Evolutionary conservation across 371 early-diverging fungal species (phyloP).

Genomic region (Choanephora cucurbitarum): DNA sequence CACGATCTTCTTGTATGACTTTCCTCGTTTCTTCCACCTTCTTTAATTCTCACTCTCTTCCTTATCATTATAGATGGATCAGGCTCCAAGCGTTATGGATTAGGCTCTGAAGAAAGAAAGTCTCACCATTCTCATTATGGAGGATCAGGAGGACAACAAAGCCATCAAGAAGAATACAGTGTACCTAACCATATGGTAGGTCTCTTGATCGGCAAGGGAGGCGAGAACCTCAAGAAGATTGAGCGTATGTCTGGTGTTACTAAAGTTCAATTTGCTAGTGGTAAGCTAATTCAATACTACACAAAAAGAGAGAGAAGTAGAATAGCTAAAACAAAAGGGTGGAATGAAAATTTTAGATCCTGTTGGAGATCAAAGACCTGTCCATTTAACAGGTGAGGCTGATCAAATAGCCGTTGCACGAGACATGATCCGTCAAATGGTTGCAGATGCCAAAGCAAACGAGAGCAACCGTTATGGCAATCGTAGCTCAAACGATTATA

Average conservation of each 20-base stretch:
- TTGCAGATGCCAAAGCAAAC: slow-evolving; percentile 45
- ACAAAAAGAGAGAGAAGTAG: no score
- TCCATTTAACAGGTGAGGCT: slow-evolving; percentile 63
- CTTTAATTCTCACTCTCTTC: background rate
- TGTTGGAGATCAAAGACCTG: slow-evolving; percentile 59
- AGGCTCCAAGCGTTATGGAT: slow-evolving; percentile 55
- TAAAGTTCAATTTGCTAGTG: slow-evolving; percentile 71
- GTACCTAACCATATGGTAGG: slow-evolving; percentile 79
- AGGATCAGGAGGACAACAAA: slow-evolving; percentile 17
- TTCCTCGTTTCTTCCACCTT: background rate
- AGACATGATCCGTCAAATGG: slow-evolving; percentile 59
- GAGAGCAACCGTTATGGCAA: slow-evolving; percentile 27
- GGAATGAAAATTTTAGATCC: slow-evolving; percentile 23
- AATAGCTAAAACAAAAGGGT: no score
- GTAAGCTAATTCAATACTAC: slow-evolving; percentile 24
- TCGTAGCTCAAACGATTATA: background rate
- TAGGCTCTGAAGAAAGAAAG: slow-evolving; percentile 54
- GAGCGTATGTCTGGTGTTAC: slow-evolving; percentile 69
- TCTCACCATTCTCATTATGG: slow-evolving; percentile 3
- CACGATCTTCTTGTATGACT: slow-evolving; percentile 34
- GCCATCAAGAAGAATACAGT: slow-evolving; percentile 47
- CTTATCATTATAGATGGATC: slow-evolving; percentile 9
- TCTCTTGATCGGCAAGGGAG: slow-evolving; percentile 83
- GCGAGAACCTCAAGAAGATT: slow-evolving; percentile 81
- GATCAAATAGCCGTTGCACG: slow-evolving; percentile 65